Base-by-base conservation (phyloP, 2,329 filamentous ascomycete species). In the Neurospora crassa region DNA sequence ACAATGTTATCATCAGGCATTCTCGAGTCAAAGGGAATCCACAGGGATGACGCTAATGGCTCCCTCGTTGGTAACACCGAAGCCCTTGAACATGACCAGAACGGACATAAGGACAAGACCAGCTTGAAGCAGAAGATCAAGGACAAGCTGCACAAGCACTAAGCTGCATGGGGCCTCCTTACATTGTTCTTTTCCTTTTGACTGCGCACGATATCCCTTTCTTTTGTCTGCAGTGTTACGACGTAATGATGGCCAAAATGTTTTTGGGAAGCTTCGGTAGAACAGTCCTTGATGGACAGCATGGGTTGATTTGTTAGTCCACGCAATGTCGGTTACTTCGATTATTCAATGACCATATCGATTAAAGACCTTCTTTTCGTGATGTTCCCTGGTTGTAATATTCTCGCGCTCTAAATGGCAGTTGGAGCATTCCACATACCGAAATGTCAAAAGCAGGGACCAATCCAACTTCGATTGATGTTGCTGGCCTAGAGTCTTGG, bases 101-200 rank as follows among this genome's bases (percentile, higher is more conserved):
- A 79, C 71, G 63, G 68, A 67, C 74, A 78, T 68, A 73, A 73
- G 63, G 71, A 70, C 42, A 76, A 75, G 34, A 75, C 75, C 67
- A 86, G 86, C 73, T 77, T 91, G 53, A 84, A 85, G 72, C 84
- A 89, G 71, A 90, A 90, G 82, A 87, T 92, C 80, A 92, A 91
- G 86, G 85, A 86, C 71, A 92, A 91, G 83, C 80, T 92, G 72
- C 89, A 91, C 80, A 81, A 80, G 71, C 81, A 84, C 76, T 83
- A 77, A 67, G 40, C 34, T 47, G 41, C 45, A n/a, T 34, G 29
- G n/a, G 1, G 53, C 3, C n/a, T 37, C 2, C 29, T 63, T n/a
- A 2, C 29, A 34, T 63, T 34, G 53, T 63, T 37, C 1, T 63
- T 37, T 3, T 18, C 18, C 37, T n/a, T 24, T 63, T 63, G 16